Evolutionary conservation across 176 grass and related monocot genomes (phyloP), one percentile per base, ranked within the genome.

Genomic region (Eremochloa ophiuroides): DNA sequence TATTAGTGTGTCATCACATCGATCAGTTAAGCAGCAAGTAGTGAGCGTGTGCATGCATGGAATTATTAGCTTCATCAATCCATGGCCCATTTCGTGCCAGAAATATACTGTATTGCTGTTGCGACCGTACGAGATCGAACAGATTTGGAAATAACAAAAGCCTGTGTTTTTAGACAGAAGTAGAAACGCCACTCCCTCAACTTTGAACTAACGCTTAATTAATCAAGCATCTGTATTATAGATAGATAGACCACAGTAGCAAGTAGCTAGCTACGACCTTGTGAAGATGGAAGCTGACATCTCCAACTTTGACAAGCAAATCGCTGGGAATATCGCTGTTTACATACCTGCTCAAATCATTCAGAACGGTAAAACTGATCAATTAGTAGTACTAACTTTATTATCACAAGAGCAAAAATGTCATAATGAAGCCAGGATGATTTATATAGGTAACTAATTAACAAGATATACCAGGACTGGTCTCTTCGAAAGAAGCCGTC

Each of bases 261-360:
- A n/a, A n/a, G n/a, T n/a, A 35, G 34, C 34, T 35, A 35, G 41
- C 41, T 43, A 13, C 2, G n/a, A 43, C 96, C 96, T 95, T 99
- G 90, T 99, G 96, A 80, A 99, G 90, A 82, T 95, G 91, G 87
- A 99, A 99, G 91, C 87, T 95, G 62, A 86, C 66, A 28, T 81
- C 90, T 65, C 86, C 91, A 42, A 99, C 91, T 86, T 80, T 91
- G 65, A 93, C 80, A 13, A 99, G 88, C 85, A 95, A 87, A 91
- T 99, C 88, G 75, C 93, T 99, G 31, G 96, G 96, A 56, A 99
- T 99, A 29, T 95, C 96, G 17, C 93, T 99, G 81, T 94, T 91
- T 13, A 95, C 88, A 66, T 90, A 90, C 88, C 96, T 99, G 80
- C 59, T 62, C 83, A 82, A 48, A 58, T 53, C 7, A 22, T 33